These are phyloP conservation scores for Rhodotorula sp. DNA, from an alignment of 1,284 basidiomycete species.

Conservation along the genomic window DNA sequence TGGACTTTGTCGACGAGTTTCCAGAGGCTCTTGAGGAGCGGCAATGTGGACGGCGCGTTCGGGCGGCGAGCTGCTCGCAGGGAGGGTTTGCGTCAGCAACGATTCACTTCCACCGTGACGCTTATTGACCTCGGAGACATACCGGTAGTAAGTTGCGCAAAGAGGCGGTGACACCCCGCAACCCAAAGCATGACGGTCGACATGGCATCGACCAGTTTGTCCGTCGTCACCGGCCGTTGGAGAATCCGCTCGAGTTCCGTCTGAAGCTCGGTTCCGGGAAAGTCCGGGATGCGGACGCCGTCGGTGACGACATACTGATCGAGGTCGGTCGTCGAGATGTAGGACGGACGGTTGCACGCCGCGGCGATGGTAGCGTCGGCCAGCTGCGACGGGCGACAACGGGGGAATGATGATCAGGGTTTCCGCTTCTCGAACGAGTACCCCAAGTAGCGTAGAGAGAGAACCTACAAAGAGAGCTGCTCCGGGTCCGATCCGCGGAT, in stretches of 20 bases:
- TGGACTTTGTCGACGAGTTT: conserved; percentile 34
- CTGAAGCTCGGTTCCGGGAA: conserved; percentile 18
- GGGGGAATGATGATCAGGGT: neutral
- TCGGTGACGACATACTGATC: conserved; percentile 20
- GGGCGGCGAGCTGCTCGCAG: conserved; percentile 17
- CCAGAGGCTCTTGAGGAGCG: conserved; percentile 32
- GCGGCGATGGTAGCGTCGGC: conserved; percentile 31
- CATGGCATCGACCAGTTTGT: conserved; percentile 15
- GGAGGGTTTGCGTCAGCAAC: no score
- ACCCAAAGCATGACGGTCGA: conserved; percentile 26
- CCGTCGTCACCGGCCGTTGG: conserved; percentile 9
- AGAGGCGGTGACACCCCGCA: conserved; percentile 21
- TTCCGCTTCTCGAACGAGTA: neutral
- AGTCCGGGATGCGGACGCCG: conserved; percentile 30
- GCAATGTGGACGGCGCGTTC: conserved; percentile 10
- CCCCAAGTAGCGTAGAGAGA: neutral
- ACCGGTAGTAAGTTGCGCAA: conserved; percentile 30
- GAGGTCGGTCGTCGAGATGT: conserved; percentile 32
- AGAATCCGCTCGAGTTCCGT: conserved; percentile 17
- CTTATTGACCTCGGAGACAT: neutral
- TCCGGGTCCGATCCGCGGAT: conserved; percentile 22
- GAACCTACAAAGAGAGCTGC: conserved; percentile 26
- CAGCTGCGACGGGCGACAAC: conserved; percentile 17
- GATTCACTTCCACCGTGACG: no score
- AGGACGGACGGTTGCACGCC: conserved; percentile 17